phyloP scores from a whole-genome alignment of 192 early-diverging fungal species.

The Linnemannia zychae region DNA sequence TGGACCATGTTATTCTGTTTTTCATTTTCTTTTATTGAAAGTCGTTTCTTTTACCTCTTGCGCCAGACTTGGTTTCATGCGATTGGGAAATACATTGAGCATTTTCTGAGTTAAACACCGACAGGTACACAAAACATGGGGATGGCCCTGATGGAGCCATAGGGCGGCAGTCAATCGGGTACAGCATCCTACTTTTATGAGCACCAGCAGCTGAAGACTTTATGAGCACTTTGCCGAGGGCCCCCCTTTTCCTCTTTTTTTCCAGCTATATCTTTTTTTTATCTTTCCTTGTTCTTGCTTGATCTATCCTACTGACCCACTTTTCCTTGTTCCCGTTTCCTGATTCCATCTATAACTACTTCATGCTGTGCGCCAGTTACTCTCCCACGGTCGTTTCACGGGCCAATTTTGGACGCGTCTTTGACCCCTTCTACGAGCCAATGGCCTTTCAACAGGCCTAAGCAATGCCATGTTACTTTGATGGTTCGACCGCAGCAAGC shows the following conservation, averaged over 20 bases:
- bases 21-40: background rate
- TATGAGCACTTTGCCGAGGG: background rate
- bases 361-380: background rate
- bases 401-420: background rate
- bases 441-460: background rate
- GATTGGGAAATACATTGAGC: background rate
- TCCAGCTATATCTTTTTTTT: background rate
- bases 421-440: background rate
- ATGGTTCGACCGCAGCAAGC: too few species aligned
- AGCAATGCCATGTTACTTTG: background rate
- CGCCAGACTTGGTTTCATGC: background rate
- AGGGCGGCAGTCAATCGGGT: background rate
- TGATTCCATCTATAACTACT: background rate
- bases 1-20: background rate
- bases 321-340: background rate
- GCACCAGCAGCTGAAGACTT: background rate
- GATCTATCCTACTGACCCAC: background rate
- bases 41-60: background rate
- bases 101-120: background rate
- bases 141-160: background rate
- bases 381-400: conserved; percentile 3
- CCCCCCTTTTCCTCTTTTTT: background rate
- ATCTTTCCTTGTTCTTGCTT: background rate
- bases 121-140: background rate
- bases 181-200: background rate